phyloP scores from a whole-genome alignment of 176 grass and related monocot species.

The Alopecurus myosuroides region DNA sequence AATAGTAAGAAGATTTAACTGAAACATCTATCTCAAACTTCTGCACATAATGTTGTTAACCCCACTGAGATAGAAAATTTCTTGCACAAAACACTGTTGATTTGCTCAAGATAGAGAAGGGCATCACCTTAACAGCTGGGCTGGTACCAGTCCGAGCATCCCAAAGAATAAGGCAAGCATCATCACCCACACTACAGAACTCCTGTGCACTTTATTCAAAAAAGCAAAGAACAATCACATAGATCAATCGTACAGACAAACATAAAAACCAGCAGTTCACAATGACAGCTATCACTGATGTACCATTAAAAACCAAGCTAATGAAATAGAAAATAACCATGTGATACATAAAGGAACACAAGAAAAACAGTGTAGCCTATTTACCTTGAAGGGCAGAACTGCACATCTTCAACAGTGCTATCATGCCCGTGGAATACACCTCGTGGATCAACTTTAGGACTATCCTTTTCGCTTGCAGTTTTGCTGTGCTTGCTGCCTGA shows the following conservation, averaged over 20 bases:
- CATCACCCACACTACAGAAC: conserved; percentile 97
- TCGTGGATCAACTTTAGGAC: conserved; percentile 73
- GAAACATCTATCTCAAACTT: conserved; percentile 10
- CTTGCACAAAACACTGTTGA: conserved; percentile 1
- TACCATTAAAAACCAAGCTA: not conserved
- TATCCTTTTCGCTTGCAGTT: conserved; percentile 62
- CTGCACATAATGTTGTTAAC: not conserved
- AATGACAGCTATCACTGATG: not conserved
- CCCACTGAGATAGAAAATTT: not conserved
- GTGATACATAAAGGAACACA: not conserved
- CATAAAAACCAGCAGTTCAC: not conserved
- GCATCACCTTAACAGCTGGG: conserved; percentile 78
- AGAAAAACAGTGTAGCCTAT: conserved; percentile 11
- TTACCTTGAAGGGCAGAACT: conserved; percentile 94
- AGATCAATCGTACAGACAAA: not conserved
- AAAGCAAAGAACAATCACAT: not conserved
- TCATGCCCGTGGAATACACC: conserved; percentile 80
- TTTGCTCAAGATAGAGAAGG: not conserved
- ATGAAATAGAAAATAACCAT: not conserved
- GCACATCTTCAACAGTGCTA: conserved; percentile 92
- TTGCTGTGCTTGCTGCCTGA: conserved; percentile 60
- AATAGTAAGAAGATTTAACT: not conserved
- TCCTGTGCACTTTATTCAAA: conserved; percentile 68
- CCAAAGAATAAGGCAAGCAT: conserved; percentile 96
- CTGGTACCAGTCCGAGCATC: conserved; percentile 76